Percentiles rank a stretch among this genome's conserved stretches.
Evolutionary conservation across 306 rosid genomes (phyloP).

Genomic region (Lathyrus oleraceus): DNA sequence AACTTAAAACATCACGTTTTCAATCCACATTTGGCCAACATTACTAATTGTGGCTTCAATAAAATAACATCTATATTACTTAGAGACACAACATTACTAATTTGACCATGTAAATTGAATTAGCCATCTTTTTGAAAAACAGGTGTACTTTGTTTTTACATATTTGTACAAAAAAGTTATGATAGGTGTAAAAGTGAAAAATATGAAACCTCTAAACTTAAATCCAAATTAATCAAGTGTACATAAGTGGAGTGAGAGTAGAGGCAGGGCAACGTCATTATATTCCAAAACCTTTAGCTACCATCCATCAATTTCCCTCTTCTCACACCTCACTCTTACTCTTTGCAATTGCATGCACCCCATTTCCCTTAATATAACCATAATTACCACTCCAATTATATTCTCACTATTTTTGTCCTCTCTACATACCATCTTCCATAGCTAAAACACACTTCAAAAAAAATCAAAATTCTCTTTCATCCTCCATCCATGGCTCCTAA

Average conservation of each 20-base stretch:
- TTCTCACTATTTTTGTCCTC: neutral
- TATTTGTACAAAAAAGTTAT: too few species aligned
- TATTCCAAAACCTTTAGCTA: neutral
- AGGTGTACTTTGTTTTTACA: too few species aligned
- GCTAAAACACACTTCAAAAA: neutral
- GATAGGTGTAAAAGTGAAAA: neutral
- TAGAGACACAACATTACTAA: too few species aligned
- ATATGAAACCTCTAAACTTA: neutral
- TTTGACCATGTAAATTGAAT: too few species aligned
- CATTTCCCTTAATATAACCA: neutral
- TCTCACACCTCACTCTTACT: neutral
- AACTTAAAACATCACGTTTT: too few species aligned
- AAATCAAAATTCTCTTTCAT: neutral
- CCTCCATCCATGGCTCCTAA: slow-evolving; percentile 45
- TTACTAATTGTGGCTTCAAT: too few species aligned
- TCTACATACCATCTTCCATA: neutral
- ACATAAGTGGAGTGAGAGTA: slow-evolving; percentile 19
- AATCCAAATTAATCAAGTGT: neutral
- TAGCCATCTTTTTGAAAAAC: too few species aligned
- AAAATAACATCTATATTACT: too few species aligned
- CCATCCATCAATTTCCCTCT: neutral
- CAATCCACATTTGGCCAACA: too few species aligned
- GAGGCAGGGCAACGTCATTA: slow-evolving; percentile 3
- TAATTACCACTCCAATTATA: neutral
- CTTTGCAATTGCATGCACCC: neutral